These are phyloP conservation scores for Aspergillus aculeatus DNA, from an alignment of 2,329 filamentous ascomycete genomes.

Conservation along the genomic window DNA sequence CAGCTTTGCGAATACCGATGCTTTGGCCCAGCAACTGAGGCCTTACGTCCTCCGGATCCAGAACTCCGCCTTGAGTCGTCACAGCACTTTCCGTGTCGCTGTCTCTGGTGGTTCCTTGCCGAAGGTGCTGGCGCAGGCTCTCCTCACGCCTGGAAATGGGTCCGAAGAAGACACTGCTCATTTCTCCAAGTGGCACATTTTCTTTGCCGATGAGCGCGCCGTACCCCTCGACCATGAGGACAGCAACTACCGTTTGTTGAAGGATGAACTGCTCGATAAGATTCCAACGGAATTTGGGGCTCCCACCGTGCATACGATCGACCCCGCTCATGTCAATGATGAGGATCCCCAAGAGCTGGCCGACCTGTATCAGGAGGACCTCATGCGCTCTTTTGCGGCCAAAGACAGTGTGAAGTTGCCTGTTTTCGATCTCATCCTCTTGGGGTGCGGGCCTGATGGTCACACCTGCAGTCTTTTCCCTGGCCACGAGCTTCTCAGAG, in stretches of 20 bases:
- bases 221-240: slow-evolving; percentile 89
- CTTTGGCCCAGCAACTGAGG: slow-evolving; percentile 75
- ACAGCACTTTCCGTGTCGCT: slow-evolving; percentile 83
- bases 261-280: slow-evolving; percentile 84
- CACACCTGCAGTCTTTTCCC: slow-evolving; percentile 98
- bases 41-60: slow-evolving; percentile 80
- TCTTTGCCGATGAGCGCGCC: slow-evolving; percentile 96
- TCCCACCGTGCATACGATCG: slow-evolving; percentile 78
- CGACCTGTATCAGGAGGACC: slow-evolving; percentile 85
- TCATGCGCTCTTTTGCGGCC: slow-evolving; percentile 82
- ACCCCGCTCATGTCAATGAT: slow-evolving; percentile 65
- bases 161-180: slow-evolving; percentile 62
- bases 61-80: slow-evolving; percentile 73
- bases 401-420: slow-evolving; percentile 93
- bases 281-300: slow-evolving; percentile 66
- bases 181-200: slow-evolving; percentile 93
- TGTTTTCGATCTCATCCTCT: slow-evolving; percentile 88
- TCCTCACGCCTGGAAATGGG: slow-evolving; percentile 60
- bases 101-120: slow-evolving; percentile 94
- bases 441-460: slow-evolving; percentile 92
- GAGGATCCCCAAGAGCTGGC: slow-evolving; percentile 87
- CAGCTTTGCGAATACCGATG: slow-evolving; percentile 68
- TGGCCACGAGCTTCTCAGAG: slow-evolving; percentile 78
- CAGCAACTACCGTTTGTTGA: slow-evolving; percentile 89
- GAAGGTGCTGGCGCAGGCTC: slow-evolving; percentile 78